Evolutionary conservation across 208 protist species (phyloP).

Genomic region (Crithidia expoeki): DNA sequence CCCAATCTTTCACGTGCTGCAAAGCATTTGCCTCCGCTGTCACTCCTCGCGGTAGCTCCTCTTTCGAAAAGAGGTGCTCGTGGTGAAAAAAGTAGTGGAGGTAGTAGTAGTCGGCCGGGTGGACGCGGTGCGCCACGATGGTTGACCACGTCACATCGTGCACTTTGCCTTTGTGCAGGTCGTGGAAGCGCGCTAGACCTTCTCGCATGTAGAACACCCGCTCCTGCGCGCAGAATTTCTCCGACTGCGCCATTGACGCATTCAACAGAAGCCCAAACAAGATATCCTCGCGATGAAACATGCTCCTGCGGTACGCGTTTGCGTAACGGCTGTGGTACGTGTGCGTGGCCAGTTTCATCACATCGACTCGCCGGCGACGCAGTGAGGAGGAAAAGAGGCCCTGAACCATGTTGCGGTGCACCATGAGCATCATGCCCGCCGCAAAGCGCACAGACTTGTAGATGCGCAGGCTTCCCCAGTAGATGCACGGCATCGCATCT

Average conservation of each 20-base stretch:
- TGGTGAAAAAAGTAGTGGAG: constrained; percentile 24
- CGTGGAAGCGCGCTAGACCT: constrained; percentile 3
- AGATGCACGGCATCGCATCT: not conserved
- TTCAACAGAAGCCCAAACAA: not conserved
- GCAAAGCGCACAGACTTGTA: not conserved
- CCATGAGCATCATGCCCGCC: constrained; percentile 1
- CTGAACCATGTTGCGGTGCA: not conserved
- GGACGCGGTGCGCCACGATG: constrained; percentile 14
- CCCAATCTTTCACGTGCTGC: not conserved
- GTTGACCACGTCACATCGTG: constrained; percentile 22
- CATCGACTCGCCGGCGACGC: not conserved
- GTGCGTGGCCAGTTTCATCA: not conserved
- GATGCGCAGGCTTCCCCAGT: constrained; percentile 12
- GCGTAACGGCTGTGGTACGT: not conserved
- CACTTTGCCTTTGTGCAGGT: constrained; percentile 1
- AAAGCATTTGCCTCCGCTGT: not conserved
- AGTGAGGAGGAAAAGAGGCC: not conserved
- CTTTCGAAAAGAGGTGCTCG: not conserved
- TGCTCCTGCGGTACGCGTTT: not conserved
- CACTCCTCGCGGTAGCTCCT: not conserved
- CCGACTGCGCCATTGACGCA: not conserved
- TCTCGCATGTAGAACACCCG: not conserved
- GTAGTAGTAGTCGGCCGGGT: constrained; percentile 8
- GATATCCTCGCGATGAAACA: constrained; percentile 11
- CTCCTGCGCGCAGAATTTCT: not conserved